These are phyloP conservation scores for Iberis pinnata DNA, from an alignment of 345 rosid species.

Conservation along the genomic window DNA sequence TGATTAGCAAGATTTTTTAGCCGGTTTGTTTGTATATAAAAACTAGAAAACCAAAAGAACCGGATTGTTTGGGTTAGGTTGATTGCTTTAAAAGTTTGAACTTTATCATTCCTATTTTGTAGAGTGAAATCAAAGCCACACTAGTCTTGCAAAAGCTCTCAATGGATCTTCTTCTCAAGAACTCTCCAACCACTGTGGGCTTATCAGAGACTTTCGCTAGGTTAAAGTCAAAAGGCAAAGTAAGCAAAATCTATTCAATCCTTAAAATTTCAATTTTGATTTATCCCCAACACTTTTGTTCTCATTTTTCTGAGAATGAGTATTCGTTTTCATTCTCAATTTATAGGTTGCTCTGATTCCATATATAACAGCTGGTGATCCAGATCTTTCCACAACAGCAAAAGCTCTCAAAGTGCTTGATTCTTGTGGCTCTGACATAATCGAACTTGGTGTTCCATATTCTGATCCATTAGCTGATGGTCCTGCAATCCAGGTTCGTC, in stretches of 20 bases:
- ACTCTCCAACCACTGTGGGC: conserved; percentile 36
- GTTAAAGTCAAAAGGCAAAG: conserved; percentile 59
- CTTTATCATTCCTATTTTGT: too few relatives aligned
- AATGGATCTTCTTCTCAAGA: conserved; percentile 45
- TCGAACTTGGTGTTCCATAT: conserved; percentile 79
- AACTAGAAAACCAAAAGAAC: too few relatives aligned
- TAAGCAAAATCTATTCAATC: conserved; percentile 16
- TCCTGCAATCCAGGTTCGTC: conserved; percentile 81
- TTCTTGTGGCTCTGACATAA: conserved; percentile 71
- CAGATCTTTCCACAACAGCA: conserved; percentile 90
- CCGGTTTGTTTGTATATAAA: too few relatives aligned
- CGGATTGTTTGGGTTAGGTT: too few relatives aligned
- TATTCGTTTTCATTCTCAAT: background rate
- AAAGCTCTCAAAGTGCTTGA: conserved; percentile 76
- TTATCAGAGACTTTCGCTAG: conserved; percentile 55
- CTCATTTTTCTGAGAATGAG: too few relatives aligned
- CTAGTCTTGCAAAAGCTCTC: conserved; percentile 28
- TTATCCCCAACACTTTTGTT: too few relatives aligned
- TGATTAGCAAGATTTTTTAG: too few relatives aligned
- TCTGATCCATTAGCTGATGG: conserved; percentile 95
- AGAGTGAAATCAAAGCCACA: conserved; percentile 6
- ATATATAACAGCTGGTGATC: conserved; percentile 93
- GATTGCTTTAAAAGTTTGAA: too few relatives aligned
- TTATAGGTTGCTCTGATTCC: conserved; percentile 76
- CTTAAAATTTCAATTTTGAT: conserved; percentile 10